phyloP scores from a whole-genome alignment of 345 rosid genomes.

The Angophora floribunda region DNA sequence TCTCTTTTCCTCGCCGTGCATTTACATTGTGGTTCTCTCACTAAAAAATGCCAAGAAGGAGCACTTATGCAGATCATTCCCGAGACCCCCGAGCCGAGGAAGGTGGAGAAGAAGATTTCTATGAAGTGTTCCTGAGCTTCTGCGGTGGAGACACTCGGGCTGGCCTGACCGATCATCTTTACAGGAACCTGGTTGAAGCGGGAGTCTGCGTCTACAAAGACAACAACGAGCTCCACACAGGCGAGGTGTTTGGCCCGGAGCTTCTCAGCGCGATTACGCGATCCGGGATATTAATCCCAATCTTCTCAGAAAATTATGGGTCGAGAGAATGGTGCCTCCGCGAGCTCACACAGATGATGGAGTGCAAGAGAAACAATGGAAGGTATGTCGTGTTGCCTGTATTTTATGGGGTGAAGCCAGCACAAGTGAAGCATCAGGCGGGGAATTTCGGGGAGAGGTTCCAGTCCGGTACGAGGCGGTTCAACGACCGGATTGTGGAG shows the following conservation, averaged over 20 bases:
- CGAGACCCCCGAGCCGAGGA: neutral
- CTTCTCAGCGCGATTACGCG: rapidly evolving
- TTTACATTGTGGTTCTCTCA: neutral
- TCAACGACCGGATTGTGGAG: neutral
- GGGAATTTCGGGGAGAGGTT: neutral
- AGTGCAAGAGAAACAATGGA: neutral
- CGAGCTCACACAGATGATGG: neutral
- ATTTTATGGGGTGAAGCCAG: neutral
- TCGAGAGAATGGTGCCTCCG: neutral
- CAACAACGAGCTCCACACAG: neutral
- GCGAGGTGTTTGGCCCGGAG: neutral
- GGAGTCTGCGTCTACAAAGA: neutral
- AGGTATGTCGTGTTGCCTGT: neutral
- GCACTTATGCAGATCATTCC: neutral
- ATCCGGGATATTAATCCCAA: neutral
- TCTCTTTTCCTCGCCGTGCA: neutral
- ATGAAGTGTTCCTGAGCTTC: neutral
- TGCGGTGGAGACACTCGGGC: neutral
- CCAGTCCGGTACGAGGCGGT: neutral
- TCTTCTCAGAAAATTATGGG: neutral
- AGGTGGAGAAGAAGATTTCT: neutral
- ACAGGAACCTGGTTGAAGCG: neutral
- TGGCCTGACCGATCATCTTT: neutral
- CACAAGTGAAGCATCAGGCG: neutral
- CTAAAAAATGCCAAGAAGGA: neutral